Evolutionary conservation across 1,284 basidiomycete genomes (phyloP).

Genomic region (Pholiota adiposa): DNA sequence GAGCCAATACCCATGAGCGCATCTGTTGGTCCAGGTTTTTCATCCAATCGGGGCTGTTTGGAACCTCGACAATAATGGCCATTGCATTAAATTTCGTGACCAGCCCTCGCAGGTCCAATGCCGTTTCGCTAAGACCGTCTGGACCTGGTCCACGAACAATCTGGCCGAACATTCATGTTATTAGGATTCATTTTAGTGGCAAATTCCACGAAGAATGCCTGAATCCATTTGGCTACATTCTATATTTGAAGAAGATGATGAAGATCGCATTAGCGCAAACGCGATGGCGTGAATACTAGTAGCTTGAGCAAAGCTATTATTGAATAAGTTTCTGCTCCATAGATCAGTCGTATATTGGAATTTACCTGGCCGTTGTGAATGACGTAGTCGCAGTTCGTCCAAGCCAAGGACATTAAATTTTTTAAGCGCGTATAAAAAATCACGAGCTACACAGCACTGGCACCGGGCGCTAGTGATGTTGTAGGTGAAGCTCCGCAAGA

Average conservation of each 20-base stretch:
- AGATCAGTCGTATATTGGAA: slow-evolving; percentile 60
- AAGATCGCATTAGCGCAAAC: slow-evolving; percentile 45
- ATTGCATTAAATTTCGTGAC: slow-evolving; percentile 59
- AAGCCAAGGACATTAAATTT: slow-evolving; percentile 43
- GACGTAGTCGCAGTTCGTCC: slow-evolving; percentile 61
- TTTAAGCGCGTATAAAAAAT: no score
- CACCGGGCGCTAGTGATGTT: slow-evolving; percentile 42
- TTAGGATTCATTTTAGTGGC: slow-evolving; percentile 63
- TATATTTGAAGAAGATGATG: slow-evolving; percentile 39
- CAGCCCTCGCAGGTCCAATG: slow-evolving; percentile 59
- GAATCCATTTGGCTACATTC: slow-evolving; percentile 45
- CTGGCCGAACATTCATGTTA: slow-evolving; percentile 66
- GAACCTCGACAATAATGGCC: slow-evolving; percentile 45
- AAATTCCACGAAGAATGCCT: slow-evolving; percentile 55
- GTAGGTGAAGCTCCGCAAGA: slow-evolving; percentile 50
- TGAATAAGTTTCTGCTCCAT: slow-evolving; percentile 48
- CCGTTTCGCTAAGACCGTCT: slow-evolving; percentile 52
- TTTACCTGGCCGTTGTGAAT: slow-evolving; percentile 59
- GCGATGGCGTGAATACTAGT: slow-evolving; percentile 53
- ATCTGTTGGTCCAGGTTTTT: slow-evolving; percentile 40
- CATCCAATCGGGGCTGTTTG: slow-evolving; percentile 50
- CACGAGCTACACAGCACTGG: no score
- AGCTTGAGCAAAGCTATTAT: slow-evolving; percentile 52
- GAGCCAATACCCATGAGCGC: slow-evolving; percentile 49
- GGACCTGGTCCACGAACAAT: slow-evolving; percentile 59